Evolutionary conservation across 2,329 filamentous ascomycete species (phyloP).

Genomic region (Claviceps sp.): DNA sequence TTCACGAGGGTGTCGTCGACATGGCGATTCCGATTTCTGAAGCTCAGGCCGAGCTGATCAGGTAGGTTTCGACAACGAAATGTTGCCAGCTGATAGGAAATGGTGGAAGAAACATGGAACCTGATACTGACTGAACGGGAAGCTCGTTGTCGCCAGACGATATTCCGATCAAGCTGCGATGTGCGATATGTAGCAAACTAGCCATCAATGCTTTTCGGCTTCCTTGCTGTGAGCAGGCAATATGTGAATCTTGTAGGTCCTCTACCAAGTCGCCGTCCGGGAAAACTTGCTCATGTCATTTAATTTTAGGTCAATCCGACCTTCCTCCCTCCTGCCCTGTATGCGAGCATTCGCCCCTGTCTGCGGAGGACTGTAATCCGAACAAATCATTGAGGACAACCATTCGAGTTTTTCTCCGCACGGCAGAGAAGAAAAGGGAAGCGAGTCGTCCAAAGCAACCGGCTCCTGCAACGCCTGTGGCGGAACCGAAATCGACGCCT

Average conservation of each 20-base stretch:
- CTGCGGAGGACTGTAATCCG: constrained; percentile 71
- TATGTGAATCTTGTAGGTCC: constrained; percentile 68
- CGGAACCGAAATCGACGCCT: constrained; percentile 21
- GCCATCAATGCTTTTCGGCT: constrained; percentile 83
- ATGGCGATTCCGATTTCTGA: constrained; percentile 29
- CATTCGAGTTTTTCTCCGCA: constrained; percentile 80
- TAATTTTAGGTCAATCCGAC: constrained; percentile 53
- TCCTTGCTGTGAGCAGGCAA: constrained; percentile 88
- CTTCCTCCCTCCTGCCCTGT: constrained; percentile 74
- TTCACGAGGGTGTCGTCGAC: constrained; percentile 10
- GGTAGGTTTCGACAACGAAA: constrained; percentile 23
- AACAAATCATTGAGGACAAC: constrained; percentile 89
- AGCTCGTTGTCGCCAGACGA: constrained; percentile 70
- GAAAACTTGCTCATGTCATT: constrained; percentile 1
- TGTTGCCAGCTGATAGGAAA: not conserved
- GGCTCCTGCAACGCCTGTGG: constrained; percentile 29
- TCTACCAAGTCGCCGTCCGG: not conserved
- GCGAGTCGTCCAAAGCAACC: constrained; percentile 40
- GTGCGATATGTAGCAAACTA: constrained; percentile 82
- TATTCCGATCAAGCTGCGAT: constrained; percentile 91
- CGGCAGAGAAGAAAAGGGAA: constrained; percentile 79
- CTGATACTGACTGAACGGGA: constrained; percentile 7
- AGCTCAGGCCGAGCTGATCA: constrained; percentile 45
- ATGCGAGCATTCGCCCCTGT: constrained; percentile 83
- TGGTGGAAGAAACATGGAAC: not conserved